Percentiles rank a stretch among this genome's conserved stretches.
Evolutionary conservation across 805 yeast genomes (phyloP).

Genomic region (Suhomyces canberraensis): DNA sequence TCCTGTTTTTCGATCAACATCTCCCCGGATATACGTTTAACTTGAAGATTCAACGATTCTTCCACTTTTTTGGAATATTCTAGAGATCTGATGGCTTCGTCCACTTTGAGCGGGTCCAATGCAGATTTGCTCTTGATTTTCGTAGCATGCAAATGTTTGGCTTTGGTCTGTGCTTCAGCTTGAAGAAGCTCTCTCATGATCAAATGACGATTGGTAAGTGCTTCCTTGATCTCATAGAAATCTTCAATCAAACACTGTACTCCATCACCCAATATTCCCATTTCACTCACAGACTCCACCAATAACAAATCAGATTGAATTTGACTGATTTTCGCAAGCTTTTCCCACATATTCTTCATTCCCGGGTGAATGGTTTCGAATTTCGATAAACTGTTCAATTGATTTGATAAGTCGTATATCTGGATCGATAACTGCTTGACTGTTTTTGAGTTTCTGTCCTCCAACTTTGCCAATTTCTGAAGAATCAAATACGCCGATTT

Average conservation of each 20-base stretch:
- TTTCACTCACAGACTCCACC: constrained; percentile 64
- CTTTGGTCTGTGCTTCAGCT: constrained; percentile 71
- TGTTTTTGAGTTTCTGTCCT: constrained; percentile 55
- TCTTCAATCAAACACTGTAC: constrained; percentile 63
- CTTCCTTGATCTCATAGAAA: constrained; percentile 85
- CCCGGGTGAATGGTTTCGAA: constrained; percentile 56
- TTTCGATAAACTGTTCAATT: constrained; percentile 37
- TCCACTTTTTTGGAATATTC: constrained; percentile 78
- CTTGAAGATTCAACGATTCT: constrained; percentile 70
- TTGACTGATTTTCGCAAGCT: constrained; percentile 64
- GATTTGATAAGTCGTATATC: constrained; percentile 45
- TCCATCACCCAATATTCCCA: constrained; percentile 76
- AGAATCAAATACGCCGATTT: constrained; percentile 66
- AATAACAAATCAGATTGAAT: constrained; percentile 75
- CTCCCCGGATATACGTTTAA: constrained; percentile 79
- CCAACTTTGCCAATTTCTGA: constrained; percentile 48
- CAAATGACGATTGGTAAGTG: constrained; percentile 87
- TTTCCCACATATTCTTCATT: constrained; percentile 76
- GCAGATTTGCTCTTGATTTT: constrained; percentile 69
- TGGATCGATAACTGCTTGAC: constrained; percentile 51
- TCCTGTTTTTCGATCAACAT: constrained; percentile 72
- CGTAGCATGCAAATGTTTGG: constrained; percentile 67
- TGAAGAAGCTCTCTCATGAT: constrained; percentile 83
- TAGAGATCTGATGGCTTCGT: constrained; percentile 78
- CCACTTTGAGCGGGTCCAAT: constrained; percentile 83